Evolutionary conservation across 192 early-diverging fungal genomes (phyloP), one percentile per base, ranked within the genome.

Genomic region (Coemansia sp.): DNA sequence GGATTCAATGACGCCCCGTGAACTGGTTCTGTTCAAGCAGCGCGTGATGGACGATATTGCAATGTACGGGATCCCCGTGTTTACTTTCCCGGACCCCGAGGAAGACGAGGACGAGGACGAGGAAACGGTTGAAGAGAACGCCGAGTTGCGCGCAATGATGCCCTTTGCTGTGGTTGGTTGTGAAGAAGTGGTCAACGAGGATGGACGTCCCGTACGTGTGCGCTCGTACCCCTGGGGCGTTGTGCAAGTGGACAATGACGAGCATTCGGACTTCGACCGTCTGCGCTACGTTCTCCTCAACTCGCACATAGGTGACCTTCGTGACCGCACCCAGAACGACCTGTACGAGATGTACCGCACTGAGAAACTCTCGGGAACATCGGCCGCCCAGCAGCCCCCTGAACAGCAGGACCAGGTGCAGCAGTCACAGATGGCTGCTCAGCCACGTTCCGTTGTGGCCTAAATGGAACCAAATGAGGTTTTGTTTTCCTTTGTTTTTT

Each of bases 41-140:
- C 86, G 89, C 78, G 84, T 98, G 58, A 97, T 98, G 95, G 89
- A 96, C 68, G 97, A 99, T 76, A 96, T 99, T 82, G 86, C 88
- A 14, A 85, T 91, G 72, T 94, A 95, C 82, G 86, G 91, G 55
- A 97, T 99, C 64, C 95, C 94, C 33, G 94, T 97, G 68, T 99
- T 96, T 83, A 93, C 92, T 81, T 99, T 99, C 83, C 97, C 97
- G 47, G 89, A 89, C 64, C 89, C 96, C 58, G 87, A 88, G 22
- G 96, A 99, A 59, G 95, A 96, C 64, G 97, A 97, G 76, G 97
- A 99, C 64, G 97, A 97, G 70, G 97, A 97, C 71, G 97, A 98
- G 65, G 97, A 99, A 68, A 97, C 92, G 2, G 87, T 93, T 48
- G 97, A 99, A 75, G 96, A 99, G 80, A 99, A 97, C 83, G 87